phyloP scores from a whole-genome alignment of 2,329 filamentous ascomycete genomes.

The Colletotrichum sublineola region DNA sequence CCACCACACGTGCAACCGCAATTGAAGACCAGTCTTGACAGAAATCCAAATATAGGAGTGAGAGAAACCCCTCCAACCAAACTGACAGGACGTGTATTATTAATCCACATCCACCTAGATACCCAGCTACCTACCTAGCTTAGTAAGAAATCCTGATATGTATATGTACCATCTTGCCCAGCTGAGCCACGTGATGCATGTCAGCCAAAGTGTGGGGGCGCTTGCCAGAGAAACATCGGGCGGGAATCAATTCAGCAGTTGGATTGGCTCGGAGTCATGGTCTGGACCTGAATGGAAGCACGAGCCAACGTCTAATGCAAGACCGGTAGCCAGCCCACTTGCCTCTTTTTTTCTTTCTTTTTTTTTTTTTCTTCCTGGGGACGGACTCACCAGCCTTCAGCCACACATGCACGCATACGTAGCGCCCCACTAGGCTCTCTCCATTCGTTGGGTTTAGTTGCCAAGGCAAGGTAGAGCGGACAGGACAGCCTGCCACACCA shows the following conservation, averaged over 20 bases:
- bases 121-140: no score
- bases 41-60: background rate
- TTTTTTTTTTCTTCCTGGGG: constrained; percentile 19
- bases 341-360: background rate
- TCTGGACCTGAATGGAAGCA: constrained; percentile 28
- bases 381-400: constrained; percentile 32
- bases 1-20: background rate
- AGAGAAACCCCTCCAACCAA: background rate
- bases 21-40: background rate
- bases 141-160: no score
- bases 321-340: constrained; percentile 29
- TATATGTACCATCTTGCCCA: background rate
- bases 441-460: constrained; percentile 20
- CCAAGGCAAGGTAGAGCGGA: constrained; percentile 12
- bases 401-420: constrained; percentile 18
- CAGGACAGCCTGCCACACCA: constrained; percentile 1
- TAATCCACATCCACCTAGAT: no score
- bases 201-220: constrained; percentile 4
- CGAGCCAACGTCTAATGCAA: constrained; percentile 43
- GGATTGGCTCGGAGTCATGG: constrained; percentile 25
- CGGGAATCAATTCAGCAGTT: constrained; percentile 28
- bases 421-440: constrained; percentile 1
- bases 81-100: background rate
- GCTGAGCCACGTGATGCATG: constrained; percentile 33
- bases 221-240: constrained; percentile 21